A percentile compares a stretch with the other conserved stretches of the same genome.
Evolutionary conservation across 1,284 basidiomycete genomes (phyloP).

Genomic region (Ceratobasidium sp.): DNA sequence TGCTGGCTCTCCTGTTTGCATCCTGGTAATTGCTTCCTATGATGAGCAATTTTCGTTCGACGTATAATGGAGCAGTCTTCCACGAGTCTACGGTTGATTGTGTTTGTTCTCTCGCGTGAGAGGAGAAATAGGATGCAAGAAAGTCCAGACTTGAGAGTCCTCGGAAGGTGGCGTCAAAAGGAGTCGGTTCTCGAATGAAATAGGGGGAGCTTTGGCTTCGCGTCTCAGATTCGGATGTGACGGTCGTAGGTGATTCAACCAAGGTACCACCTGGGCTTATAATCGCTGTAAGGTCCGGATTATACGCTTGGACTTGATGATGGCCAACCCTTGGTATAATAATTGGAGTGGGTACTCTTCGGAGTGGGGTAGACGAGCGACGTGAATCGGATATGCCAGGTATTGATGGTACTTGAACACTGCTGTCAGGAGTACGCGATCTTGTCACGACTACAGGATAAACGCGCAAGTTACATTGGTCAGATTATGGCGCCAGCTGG

Average conservation of each 20-base stretch:
- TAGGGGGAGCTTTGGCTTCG: too few species aligned
- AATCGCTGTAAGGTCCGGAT: background rate
- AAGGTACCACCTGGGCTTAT: background rate
- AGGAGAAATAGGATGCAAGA: too few species aligned
- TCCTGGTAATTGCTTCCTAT: slow-evolving; percentile 28
- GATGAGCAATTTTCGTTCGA: slow-evolving; percentile 31
- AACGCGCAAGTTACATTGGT: too few species aligned
- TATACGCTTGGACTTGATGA: background rate
- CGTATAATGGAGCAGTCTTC: background rate
- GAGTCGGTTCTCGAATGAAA: too few species aligned
- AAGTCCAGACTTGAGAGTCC: too few species aligned
- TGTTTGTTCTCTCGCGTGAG: background rate
- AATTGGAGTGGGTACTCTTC: background rate
- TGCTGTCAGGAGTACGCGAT: background rate
- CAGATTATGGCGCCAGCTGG: too few species aligned
- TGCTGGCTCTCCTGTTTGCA: background rate
- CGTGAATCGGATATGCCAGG: background rate
- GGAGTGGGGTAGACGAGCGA: background rate
- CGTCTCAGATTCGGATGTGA: background rate
- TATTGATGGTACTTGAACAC: background rate
- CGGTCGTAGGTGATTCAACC: background rate
- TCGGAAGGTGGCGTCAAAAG: too few species aligned
- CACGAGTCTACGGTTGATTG: background rate
- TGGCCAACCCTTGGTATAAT: background rate
- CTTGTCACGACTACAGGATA: too few species aligned